Evolutionary conservation across 768 basidiomycete species (phyloP).

Genomic region (Kwoniella sp.): DNA sequence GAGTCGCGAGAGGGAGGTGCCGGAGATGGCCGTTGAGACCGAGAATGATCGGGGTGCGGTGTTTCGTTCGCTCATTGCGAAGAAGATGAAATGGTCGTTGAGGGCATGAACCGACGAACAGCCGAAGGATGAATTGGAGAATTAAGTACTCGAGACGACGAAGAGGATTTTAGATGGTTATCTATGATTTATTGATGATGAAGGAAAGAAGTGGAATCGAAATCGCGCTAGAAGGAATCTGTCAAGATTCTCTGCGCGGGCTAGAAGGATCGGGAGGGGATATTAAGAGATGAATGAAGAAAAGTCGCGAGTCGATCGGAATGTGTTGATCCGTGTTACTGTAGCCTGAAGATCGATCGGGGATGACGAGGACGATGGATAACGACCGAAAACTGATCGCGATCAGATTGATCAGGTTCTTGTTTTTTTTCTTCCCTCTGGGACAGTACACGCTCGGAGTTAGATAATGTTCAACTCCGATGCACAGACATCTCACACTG

Average conservation of each 20-base stretch:
- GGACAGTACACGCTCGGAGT: background rate
- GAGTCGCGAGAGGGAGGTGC: conserved; percentile 19
- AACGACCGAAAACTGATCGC: no score
- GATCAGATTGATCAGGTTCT: no score
- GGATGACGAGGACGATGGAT: background rate
- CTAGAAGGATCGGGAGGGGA: background rate
- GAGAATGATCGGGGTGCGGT: conserved; percentile 13
- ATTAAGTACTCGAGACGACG: background rate
- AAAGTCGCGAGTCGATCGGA: background rate
- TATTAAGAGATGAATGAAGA: background rate
- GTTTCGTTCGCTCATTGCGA: conserved; percentile 4
- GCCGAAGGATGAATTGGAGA: no score
- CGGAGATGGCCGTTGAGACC: conserved; percentile 20
- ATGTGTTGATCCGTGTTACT: background rate
- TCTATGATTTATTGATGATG: background rate
- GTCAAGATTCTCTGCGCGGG: background rate
- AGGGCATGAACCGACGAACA: background rate
- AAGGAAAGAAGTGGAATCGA: background rate
- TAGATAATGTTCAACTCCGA: background rate
- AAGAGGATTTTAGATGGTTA: no score
- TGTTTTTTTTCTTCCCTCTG: no score
- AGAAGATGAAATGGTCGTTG: background rate
- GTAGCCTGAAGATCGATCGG: background rate
- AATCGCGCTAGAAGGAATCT: background rate
- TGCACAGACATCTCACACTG: background rate